phyloP scores from a whole-genome alignment of 1,284 basidiomycete genomes.

The Fomitopsis schrenkii region DNA sequence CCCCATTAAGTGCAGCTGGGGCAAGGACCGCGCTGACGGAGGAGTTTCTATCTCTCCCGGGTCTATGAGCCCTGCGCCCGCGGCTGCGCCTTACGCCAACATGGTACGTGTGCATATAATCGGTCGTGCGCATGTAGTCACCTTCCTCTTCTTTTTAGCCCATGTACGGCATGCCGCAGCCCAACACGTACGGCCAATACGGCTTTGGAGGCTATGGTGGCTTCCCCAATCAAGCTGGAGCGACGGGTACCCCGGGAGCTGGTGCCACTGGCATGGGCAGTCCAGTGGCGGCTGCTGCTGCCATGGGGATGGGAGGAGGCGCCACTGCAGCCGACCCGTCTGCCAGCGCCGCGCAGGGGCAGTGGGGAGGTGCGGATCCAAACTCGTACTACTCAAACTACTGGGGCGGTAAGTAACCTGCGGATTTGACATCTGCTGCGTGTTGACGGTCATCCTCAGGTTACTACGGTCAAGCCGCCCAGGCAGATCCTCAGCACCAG shows the following conservation, averaged over 20 bases:
- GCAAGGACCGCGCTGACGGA: constrained; percentile 87
- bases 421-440: neutral
- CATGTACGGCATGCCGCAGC: constrained; percentile 85
- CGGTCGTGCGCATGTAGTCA: constrained; percentile 7
- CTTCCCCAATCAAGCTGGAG: constrained; percentile 60
- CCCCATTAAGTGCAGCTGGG: constrained; percentile 97
- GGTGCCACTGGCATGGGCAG: constrained; percentile 69
- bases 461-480: constrained; percentile 68
- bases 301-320: constrained; percentile 52
- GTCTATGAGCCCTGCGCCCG: constrained; percentile 62
- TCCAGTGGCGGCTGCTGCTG: constrained; percentile 46
- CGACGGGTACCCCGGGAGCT: constrained; percentile 59
- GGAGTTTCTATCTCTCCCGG: constrained; percentile 46
- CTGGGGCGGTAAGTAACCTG: constrained; percentile 65
- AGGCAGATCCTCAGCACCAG: constrained; percentile 56
- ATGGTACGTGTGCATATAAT: constrained; percentile 46
- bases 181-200: constrained; percentile 75
- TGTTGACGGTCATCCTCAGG: constrained; percentile 36
- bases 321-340: constrained; percentile 53
- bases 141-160: constrained; percentile 40
- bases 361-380: constrained; percentile 67
- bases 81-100: constrained; percentile 66
- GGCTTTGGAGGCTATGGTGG: constrained; percentile 70
- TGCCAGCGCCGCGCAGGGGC: constrained; percentile 59
- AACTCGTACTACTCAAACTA: constrained; percentile 77